Evolutionary conservation across 345 rosid genomes (phyloP), one percentile per base, ranked within the genome.

Genomic region (Trapa bicornis): DNA sequence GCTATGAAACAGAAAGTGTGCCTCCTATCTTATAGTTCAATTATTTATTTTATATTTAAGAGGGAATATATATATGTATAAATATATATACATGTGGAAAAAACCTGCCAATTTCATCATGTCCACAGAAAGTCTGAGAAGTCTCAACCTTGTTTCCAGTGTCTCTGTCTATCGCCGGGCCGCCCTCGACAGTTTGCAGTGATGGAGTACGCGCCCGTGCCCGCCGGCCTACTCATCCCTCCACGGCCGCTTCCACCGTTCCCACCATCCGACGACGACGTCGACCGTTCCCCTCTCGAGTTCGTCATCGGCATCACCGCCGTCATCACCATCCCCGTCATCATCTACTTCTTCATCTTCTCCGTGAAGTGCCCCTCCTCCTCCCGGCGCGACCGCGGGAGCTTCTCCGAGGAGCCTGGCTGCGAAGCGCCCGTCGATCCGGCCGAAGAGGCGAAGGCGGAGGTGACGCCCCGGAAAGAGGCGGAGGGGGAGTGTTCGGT

Each of bases 221-320:
- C 29, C 52, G 33, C 56, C 53, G 63, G 71, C 74, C 68, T 32
- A 70, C 37, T 74, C 66, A 57, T 77, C 67, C 12, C 73, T 73
- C 50, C 53, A 15, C 79, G 81, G 33, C 83, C 87, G 0, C 87
- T 86, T 36, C 83, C 91, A 0, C 84, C 87, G 73, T 89, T 92
- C 0, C 75, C 77, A 0, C 61, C 87, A 3, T 73, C 89, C 6
- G 73, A 89, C 5, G 73, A 81, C 14, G 80, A 71, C 72, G 74
- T 85, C 63, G 95, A 87, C 75, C 65, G 89, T 33, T 77, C 96
- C 17, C 87, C 96, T 62, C 83, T 92, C 13, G 84, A 80, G 71
- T 79, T 87, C 77, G 75, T 87, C 33, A 83, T 89, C 53, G 87
- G 84, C 45, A 71, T 92, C 69, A 41, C 89, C 22, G 96, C 96